Base-by-base conservation (phyloP, 805 yeast species). In the Debaryomyces prosopidis region DNA sequence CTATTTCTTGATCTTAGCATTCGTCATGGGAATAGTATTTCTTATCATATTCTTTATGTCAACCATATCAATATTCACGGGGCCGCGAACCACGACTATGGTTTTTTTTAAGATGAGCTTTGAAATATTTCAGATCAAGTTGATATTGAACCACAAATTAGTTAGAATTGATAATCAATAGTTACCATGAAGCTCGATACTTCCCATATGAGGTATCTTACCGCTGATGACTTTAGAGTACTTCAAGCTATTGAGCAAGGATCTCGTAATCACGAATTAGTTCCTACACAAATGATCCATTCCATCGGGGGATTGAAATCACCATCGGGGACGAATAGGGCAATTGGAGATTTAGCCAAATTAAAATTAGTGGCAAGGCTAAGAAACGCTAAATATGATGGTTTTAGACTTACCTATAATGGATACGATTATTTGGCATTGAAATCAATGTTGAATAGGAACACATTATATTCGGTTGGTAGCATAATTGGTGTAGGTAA, bases 401-500 rank as follows among this genome's bases (percentile, higher is more conserved):
- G 99, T 10, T 94, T 88, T 69, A 77, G 92, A 53, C 68, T 94
- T 52, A 86, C 96, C 0, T 91, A 86, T 63, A 81, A 80, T 39
- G 99, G 99, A 3, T 88, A 84, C 65, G 99, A 94, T 66, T 94
- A 88, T 62, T 75, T 94, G 52, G 98, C 98, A 0, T 74, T 94
- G 52, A 89, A 85, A 64, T 78, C 96, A 7, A 81, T 94, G 82
- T 73, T 87, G 51, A 86, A 84, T 58, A 76, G 89, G 53, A 81
- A 84, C 35, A 76, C 89, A 0, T 61, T 94, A 8, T 84, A 84
- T 57, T 85, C 92, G 1, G 79, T 92, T 12, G 97, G 96, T 14
- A 76, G 84, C 38, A 87, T 86, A 8, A 90, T 92, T 54, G 99
- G 98, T 48, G 96, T 94, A 42, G 99, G 99, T 57, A 94, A 94